phyloP scores from a whole-genome alignment of 371 early-diverging fungal genomes.

The Encephalitozoon hellem region DNA sequence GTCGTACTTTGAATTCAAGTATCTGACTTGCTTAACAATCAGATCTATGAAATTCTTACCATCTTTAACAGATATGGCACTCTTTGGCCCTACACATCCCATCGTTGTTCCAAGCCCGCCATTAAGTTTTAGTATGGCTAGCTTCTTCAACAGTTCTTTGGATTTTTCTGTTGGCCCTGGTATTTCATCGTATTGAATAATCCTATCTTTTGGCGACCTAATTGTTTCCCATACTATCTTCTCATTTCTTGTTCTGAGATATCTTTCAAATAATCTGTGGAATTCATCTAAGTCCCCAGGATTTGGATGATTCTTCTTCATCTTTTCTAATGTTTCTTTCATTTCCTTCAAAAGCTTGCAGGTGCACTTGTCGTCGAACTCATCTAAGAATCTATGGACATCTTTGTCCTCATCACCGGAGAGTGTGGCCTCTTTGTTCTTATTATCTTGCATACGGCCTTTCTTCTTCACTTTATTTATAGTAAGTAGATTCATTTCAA shows the following conservation, averaged over 20 bases:
- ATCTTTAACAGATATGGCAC: slow-evolving; percentile 89
- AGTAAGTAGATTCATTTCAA: background rate
- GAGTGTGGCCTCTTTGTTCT: background rate
- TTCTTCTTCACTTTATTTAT: background rate
- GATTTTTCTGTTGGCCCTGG: background rate
- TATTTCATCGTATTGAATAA: slow-evolving; percentile 45
- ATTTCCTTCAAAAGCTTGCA: slow-evolving; percentile 46
- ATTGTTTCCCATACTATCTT: slow-evolving; percentile 59
- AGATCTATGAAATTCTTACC: slow-evolving; percentile 94
- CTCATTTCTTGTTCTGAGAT: slow-evolving; percentile 44
- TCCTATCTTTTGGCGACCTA: slow-evolving; percentile 52
- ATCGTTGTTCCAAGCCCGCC: slow-evolving; percentile 98
- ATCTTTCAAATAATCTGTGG: slow-evolving; percentile 52
- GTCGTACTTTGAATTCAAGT: slow-evolving; percentile 74
- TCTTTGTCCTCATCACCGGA: background rate
- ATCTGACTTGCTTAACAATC: slow-evolving; percentile 91
- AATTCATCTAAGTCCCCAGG: slow-evolving; percentile 51
- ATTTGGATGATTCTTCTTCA: slow-evolving; percentile 35
- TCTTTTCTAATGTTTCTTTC: slow-evolving; percentile 40
- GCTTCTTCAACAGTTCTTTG: slow-evolving; percentile 66
- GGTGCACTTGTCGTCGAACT: slow-evolving; percentile 37
- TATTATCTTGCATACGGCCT: background rate
- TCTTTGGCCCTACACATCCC: slow-evolving; percentile 98
- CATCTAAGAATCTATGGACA: background rate
- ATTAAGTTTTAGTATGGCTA: slow-evolving; percentile 94